Evolutionary conservation across 1,284 basidiomycete species (phyloP), one percentile per base, ranked within the genome.

Genomic region (Microbotryum lychnidis-dioicae): DNA sequence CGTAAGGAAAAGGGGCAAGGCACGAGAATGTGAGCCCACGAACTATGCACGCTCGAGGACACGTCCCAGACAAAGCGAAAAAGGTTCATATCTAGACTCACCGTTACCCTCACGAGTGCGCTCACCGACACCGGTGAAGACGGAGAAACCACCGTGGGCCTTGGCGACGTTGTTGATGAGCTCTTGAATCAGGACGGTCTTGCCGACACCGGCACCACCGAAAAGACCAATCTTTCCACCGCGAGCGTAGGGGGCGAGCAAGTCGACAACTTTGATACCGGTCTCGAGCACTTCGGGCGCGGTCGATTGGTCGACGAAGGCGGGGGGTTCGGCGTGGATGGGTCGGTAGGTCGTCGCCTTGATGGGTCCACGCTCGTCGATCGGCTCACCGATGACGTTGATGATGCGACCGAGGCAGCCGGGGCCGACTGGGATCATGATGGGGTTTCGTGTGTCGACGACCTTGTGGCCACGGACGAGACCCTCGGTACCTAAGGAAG

Each of bases 101-200:
- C 69, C 94, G 83, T 98, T 98, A 81, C 94, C 94, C 86, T 98
- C 94, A 84, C 94, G 94, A 71, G 94, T 98, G 81, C 94, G 91
- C 81, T 98, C 94, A 75, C 94, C 94, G 79, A 96, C 92, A 87
- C 91, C 91, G 76, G 93, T 96, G 86, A 97, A 97, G 78, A 97
- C 97, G 57, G 94, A 98, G 88, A 96, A 97, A 92, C 94, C 94
- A 92, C 94, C 94, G 79, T 97, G 94, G 62, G 94, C 94, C 83
- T 97, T 98, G 76, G 94, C 94, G 77, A 98, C 92, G 83, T 98
- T 97, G 87, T 98, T 97, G 82, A 98, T 98, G 75, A 98, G 86
- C 79, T 97, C 65, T 71, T 78, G 77, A 79, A 97, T 97, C 78
- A 97, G 82, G 76, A 97, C 94, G 66, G 94, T 97, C 85, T 97